phyloP scores from a whole-genome alignment of 78 protist species.

The Dictyostelium brefeldianum region DNA sequence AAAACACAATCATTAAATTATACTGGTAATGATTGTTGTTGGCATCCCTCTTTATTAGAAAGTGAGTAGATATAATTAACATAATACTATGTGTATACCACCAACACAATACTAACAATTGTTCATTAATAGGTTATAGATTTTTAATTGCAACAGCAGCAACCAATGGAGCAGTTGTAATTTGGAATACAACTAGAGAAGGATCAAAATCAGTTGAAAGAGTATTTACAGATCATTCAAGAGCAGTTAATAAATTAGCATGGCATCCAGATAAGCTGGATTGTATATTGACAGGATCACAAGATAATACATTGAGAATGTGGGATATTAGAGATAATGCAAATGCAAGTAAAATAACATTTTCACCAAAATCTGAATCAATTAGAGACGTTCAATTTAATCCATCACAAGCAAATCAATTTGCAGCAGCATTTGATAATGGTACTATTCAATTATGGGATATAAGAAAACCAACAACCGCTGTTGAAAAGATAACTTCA shows the following conservation, averaged over 20 bases:
- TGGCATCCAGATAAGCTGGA: slow-evolving; percentile 60
- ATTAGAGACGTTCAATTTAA: slow-evolving; percentile 88
- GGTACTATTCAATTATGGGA: slow-evolving; percentile 90
- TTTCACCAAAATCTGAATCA: slow-evolving; percentile 63
- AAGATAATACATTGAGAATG: slow-evolving; percentile 59
- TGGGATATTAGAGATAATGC: slow-evolving; percentile 77
- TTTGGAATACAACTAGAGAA: slow-evolving; percentile 81
- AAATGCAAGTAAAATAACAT: slow-evolving; percentile 50
- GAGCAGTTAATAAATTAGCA: slow-evolving; percentile 81
- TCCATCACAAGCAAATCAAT: slow-evolving; percentile 46
- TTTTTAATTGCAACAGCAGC: slow-evolving; percentile 89
- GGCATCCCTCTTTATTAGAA: slow-evolving; percentile 70
- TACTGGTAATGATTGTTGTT: slow-evolving; percentile 82
- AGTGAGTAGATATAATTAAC: slow-evolving; percentile 21
- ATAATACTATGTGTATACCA: background rate
- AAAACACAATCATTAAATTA: slow-evolving; percentile 77
- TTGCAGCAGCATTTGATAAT: slow-evolving; percentile 89
- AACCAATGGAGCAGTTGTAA: slow-evolving; percentile 86
- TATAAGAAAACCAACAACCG: slow-evolving; percentile 60
- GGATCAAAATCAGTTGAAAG: slow-evolving; percentile 63
- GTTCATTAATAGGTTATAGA: slow-evolving; percentile 46
- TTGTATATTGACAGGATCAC: slow-evolving; percentile 79
- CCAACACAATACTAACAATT: too few species aligned
- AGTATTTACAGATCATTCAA: slow-evolving; percentile 64
- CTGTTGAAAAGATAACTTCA: slow-evolving; percentile 60